Evolutionary conservation across 2,329 filamentous ascomycete genomes (phyloP).

Genomic region (Cytospora piceae): DNA sequence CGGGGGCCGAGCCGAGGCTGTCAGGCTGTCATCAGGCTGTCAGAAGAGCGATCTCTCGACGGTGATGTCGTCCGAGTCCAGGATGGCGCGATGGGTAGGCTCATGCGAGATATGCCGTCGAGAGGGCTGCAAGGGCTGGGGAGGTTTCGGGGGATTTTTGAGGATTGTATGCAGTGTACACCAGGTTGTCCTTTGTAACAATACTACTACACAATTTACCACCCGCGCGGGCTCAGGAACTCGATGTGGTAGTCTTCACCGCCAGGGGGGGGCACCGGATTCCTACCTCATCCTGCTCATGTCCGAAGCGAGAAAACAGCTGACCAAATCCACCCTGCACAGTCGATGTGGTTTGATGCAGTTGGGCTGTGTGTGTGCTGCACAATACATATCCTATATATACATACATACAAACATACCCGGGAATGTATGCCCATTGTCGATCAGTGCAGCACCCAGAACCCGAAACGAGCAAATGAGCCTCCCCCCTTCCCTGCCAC

Average conservation of each 20-base stretch:
- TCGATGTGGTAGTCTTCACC: background rate
- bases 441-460: background rate
- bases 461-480: background rate
- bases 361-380: no score
- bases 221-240: background rate
- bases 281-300: background rate
- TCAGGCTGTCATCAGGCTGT: background rate
- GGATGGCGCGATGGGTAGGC: constrained; percentile 5
- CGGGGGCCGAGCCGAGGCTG: background rate
- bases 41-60: background rate
- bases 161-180: background rate
- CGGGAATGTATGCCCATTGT: background rate
- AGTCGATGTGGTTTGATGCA: background rate
- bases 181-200: background rate
- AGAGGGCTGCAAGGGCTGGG: no score
- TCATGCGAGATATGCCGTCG: constrained; percentile 1
- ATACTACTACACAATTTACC: background rate
- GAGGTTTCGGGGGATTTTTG: background rate
- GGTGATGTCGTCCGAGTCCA: constrained; percentile 11
- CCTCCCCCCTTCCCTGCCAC: constrained; percentile 11
- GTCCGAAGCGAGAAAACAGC: background rate
- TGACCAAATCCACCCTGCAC: background rate
- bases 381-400: background rate
- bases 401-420: no score
- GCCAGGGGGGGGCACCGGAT: background rate